Evolutionary conservation across 495 filamentous ascomycete species (phyloP).

Genomic region (Xylona heveae): DNA sequence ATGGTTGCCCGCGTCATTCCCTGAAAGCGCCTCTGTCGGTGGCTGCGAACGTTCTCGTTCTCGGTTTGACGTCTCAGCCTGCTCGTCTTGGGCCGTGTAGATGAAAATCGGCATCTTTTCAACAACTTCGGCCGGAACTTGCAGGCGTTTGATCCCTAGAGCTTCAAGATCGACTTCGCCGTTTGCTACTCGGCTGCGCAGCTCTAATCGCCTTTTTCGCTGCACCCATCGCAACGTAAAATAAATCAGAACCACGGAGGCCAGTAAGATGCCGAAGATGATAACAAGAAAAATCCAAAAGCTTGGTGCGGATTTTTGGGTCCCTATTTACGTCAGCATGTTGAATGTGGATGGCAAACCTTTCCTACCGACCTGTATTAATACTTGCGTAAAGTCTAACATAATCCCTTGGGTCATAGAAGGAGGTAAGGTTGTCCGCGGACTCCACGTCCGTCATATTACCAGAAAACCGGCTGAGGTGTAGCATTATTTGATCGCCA

Average conservation of each 20-base stretch:
- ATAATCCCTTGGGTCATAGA: conserved; percentile 20
- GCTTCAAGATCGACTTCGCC: conserved; percentile 68
- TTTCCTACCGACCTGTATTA: conserved; percentile 29
- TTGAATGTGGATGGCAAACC: too few relatives aligned
- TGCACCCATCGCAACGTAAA: conserved; percentile 55
- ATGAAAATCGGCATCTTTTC: conserved; percentile 52
- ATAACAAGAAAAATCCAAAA: conserved; percentile 74
- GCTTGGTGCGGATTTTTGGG: conserved; percentile 28
- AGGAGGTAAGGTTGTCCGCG: conserved; percentile 28
- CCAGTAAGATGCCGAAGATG: conserved; percentile 50
- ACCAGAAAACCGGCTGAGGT: conserved; percentile 55
- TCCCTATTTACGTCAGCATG: conserved; percentile 15
- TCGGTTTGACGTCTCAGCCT: conserved; percentile 5
- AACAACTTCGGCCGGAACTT: conserved; percentile 44
- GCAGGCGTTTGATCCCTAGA: conserved; percentile 54
- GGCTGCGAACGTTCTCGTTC: conserved; percentile 1
- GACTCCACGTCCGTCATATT: conserved; percentile 36
- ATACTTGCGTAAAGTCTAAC: conserved; percentile 40
- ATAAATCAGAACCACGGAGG: conserved; percentile 40
- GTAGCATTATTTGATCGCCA: conserved; percentile 45
- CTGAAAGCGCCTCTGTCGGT: too few relatives aligned
- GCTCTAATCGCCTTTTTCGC: conserved; percentile 34
- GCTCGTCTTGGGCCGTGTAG: conserved; percentile 28
- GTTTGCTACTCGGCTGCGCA: conserved; percentile 44
- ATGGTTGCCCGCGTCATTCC: too few relatives aligned